Conservation (phyloP, 192 early-diverging fungal species). For the Pilobolus umbonatus region DNA sequence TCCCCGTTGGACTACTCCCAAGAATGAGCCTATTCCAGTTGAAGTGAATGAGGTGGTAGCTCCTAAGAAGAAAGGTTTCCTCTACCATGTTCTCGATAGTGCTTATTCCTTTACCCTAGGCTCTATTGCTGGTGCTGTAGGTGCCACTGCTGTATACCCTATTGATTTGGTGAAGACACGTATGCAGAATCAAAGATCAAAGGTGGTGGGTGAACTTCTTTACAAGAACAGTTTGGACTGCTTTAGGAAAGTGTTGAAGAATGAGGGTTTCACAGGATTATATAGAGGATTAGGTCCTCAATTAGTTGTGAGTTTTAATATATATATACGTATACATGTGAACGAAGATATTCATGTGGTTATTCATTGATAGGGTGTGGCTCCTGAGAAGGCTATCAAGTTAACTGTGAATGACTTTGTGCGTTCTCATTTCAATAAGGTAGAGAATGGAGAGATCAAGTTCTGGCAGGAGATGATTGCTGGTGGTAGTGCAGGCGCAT, state of each 20-base stretch:
- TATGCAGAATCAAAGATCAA: constrained; percentile 96
- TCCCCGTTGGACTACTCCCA: constrained; percentile 44
- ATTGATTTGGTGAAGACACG: constrained; percentile 98
- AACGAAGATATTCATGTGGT: constrained; percentile 1
- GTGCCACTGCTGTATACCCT: constrained; percentile 92
- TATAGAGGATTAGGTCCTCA: constrained; percentile 93
- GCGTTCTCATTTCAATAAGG: constrained; percentile 60
- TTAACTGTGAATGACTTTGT: constrained; percentile 95
- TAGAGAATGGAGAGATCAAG: constrained; percentile 68
- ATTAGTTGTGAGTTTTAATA: constrained; percentile 58
- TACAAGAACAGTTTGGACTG: constrained; percentile 97
- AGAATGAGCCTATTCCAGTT: constrained; percentile 2
- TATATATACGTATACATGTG: background rate
- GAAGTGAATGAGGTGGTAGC: background rate
- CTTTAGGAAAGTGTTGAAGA: constrained; percentile 89
- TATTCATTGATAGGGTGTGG: constrained; percentile 61
- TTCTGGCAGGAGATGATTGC: constrained; percentile 79
- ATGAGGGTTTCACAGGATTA: constrained; percentile 85
- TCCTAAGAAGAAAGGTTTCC: constrained; percentile 21
- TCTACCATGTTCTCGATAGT: constrained; percentile 26
- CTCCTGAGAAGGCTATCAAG: constrained; percentile 98
- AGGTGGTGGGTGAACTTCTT: constrained; percentile 82
- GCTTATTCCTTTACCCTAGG: constrained; percentile 66
- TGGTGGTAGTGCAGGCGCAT: constrained; percentile 82
- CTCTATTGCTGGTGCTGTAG: constrained; percentile 87